phyloP scores from a whole-genome alignment of 805 yeast genomes.

The Blastobotrys parvus region DNA sequence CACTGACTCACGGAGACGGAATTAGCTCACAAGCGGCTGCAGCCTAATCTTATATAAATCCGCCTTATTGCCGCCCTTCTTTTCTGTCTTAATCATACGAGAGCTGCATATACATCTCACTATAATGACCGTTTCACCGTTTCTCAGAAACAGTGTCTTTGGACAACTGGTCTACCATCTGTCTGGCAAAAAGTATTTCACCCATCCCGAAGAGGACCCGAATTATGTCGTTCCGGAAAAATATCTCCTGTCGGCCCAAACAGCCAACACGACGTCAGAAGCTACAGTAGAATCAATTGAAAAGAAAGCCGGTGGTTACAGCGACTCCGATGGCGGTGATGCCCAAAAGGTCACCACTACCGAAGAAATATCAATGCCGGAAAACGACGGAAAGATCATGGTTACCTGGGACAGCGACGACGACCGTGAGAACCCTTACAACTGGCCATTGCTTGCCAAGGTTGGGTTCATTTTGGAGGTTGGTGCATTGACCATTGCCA shows the following conservation, averaged over 20 bases:
- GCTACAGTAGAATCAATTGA: background rate
- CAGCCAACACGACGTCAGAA: background rate
- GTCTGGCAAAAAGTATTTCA: conserved; percentile 22
- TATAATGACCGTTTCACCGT: background rate
- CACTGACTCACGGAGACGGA: no score
- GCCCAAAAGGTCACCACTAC: background rate
- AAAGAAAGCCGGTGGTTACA: background rate
- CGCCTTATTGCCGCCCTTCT: background rate
- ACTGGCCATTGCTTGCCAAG: conserved; percentile 42
- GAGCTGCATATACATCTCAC: background rate
- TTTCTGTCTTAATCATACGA: background rate
- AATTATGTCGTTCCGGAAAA: conserved; percentile 27
- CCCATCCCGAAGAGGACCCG: conserved; percentile 24
- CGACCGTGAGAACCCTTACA: conserved; percentile 47
- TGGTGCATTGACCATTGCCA: conserved; percentile 36
- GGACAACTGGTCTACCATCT: conserved; percentile 26
- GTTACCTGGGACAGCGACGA: conserved; percentile 21
- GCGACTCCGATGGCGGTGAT: background rate
- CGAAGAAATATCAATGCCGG: background rate
- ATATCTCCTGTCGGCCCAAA: conserved; percentile 13
- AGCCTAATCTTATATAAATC: background rate
- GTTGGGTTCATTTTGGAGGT: conserved; percentile 31
- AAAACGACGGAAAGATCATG: background rate
- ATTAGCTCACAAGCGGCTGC: background rate
- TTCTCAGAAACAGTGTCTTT: conserved; percentile 24